These are phyloP conservation scores for Camelina sativa DNA, from an alignment of 345 rosid species.

Conservation along the genomic window DNA sequence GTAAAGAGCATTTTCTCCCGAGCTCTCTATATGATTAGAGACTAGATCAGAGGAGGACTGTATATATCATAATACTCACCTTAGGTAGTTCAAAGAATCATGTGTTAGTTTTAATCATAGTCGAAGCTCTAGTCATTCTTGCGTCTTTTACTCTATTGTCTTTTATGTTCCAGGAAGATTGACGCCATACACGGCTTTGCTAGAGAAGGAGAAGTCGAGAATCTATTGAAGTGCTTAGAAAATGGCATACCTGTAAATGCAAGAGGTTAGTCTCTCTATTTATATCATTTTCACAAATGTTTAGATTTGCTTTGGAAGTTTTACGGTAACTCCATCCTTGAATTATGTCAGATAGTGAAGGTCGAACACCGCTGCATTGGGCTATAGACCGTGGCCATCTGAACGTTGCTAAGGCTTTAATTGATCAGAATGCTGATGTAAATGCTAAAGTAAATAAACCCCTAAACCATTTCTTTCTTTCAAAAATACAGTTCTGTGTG, in stretches of 20 bases:
- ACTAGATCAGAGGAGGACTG: not conserved
- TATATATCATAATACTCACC: not conserved
- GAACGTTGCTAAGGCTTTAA: slow-evolving; percentile 57
- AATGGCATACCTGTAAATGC: slow-evolving; percentile 69
- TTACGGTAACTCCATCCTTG: not conserved
- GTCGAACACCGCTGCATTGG: slow-evolving; percentile 93
- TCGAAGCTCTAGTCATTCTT: slow-evolving; percentile 6
- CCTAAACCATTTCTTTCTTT: not conserved
- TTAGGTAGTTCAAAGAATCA: not conserved
- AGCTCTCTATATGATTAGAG: not conserved
- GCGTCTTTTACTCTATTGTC: not conserved
- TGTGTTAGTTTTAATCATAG: not conserved
- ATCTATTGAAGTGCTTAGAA: slow-evolving; percentile 72
- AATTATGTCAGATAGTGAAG: slow-evolving; percentile 74
- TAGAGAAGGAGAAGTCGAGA: slow-evolving; percentile 84
- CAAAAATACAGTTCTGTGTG: not conserved
- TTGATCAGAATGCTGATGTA: slow-evolving; percentile 69
- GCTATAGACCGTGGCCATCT: slow-evolving; percentile 91
- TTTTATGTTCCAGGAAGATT: slow-evolving; percentile 61
- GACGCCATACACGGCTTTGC: slow-evolving; percentile 91
- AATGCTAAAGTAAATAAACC: slow-evolving; percentile 64
- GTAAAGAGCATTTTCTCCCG: not conserved
- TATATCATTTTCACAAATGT: not conserved
- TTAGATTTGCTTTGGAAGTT: not conserved
- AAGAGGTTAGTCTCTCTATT: slow-evolving; percentile 57